Evolutionary conservation across 768 basidiomycete genomes (phyloP), one percentile per base, ranked within the genome.

Genomic region (Clathrus columnatus): DNA sequence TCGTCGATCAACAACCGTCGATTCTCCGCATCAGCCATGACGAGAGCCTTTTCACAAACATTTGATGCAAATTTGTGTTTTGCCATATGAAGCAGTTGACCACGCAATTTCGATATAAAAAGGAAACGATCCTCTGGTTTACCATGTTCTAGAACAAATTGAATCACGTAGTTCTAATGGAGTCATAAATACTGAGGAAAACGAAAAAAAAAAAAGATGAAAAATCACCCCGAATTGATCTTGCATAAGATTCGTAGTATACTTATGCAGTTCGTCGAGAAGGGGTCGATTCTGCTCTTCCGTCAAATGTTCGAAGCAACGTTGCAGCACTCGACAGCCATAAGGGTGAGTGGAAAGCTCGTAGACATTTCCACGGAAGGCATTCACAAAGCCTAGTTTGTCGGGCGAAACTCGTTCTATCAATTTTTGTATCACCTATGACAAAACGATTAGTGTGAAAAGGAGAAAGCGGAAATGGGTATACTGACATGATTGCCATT

Each of bases 1-100:
- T 96, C 94, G 24, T 90, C 83, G 57, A 97, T 81, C 43, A 97
- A 72, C 30, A 69, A 66, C 7, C 77, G 78, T 45, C 91, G 84
- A 58, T 77, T 83, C 8, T 84, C 83, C 0, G 75, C 29, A 52
- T 81, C 78, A 0, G 87, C 81, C 29, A 76, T 81, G 26, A 83
- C 67, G 30, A 95, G 76, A 5, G 91, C 91, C 69, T 91, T 93
- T 71, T 95, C 94, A 67, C 87, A 88, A 18, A 97, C 95, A 64
- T 99, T 98, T 5, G 93, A 96, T 5, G 91, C 93, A 64, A 90
- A 95, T 66, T 95, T 95, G 67, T 91, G 91, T 51, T 83, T 80
- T 0, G 91, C 80, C 77, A 94, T 82, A 58, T 75, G 73, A 43
- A 93, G 67, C 67, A 97, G 78, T 63, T 89, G 84, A 2, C 90